phyloP scores from a whole-genome alignment of 2,329 filamentous ascomycete genomes.

The Dryadomyces quercus-mongolicae region DNA sequence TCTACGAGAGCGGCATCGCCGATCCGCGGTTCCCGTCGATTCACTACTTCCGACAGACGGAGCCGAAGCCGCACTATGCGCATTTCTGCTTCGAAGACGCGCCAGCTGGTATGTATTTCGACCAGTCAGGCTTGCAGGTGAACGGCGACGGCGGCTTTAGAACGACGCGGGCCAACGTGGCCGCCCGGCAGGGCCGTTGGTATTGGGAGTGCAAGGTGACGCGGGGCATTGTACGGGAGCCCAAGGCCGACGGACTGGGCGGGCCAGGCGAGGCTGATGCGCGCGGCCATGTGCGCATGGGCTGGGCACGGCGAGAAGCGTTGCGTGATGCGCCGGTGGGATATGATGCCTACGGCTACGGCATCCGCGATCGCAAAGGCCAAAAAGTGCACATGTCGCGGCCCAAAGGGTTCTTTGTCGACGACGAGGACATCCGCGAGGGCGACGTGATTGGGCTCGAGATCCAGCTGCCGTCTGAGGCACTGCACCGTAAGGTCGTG shows the following conservation, averaged over 20 bases:
- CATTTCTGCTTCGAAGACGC: conserved; percentile 90
- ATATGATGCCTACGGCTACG: conserved; percentile 89
- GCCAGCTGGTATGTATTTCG: conserved; percentile 73
- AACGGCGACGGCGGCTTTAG: conserved; percentile 90
- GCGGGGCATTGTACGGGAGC: conserved; percentile 46
- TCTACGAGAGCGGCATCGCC: conserved; percentile 83
- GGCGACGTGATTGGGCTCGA: conserved; percentile 92
- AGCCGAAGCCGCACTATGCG: conserved; percentile 70
- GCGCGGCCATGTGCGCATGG: conserved; percentile 64
- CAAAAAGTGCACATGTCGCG: conserved; percentile 90
- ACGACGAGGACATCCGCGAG: conserved; percentile 67
- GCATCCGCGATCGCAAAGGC: conserved; percentile 76
- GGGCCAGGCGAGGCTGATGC: conserved; percentile 17
- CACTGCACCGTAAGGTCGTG: conserved; percentile 78
- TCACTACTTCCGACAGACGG: conserved; percentile 80
- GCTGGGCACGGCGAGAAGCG: conserved; percentile 73
- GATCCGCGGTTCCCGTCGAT: conserved; percentile 78
- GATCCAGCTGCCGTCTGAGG: conserved; percentile 77
- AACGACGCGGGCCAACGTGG: conserved; percentile 82
- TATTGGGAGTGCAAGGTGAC: conserved; percentile 93
- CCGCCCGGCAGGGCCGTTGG: conserved; percentile 75
- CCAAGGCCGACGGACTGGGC: conserved; percentile 26
- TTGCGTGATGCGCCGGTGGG: conserved; percentile 74
- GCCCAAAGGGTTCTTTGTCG: conserved; percentile 77
- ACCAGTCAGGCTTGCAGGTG: conserved; percentile 60